Evolutionary conservation across 192 early-diverging fungal genomes (phyloP), one percentile per base, ranked within the genome.

Genomic region (Mortierella alpina): DNA sequence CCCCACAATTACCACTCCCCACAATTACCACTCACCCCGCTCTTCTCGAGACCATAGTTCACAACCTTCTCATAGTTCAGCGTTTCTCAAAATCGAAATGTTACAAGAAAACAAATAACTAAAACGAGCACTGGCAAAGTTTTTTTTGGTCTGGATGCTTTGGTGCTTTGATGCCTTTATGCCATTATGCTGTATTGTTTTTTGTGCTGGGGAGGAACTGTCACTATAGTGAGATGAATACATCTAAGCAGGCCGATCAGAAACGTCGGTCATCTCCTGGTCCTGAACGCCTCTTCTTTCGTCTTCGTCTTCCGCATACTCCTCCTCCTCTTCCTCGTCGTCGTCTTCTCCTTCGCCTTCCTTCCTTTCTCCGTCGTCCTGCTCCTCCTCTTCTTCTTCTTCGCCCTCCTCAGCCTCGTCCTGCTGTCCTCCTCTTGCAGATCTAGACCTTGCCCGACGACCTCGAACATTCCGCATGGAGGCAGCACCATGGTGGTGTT

Each of bases 331-430:
- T 1, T 53, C 52, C 14, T 69, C n/a, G n/a, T n/a, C n/a, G n/a
- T n/a, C n/a, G 56, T 90, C 67, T 6, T 69, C 57, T 4, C 50
- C 56, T 18, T 57, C 56, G 13, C 23, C 67, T 7, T 68, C 67
- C 4, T 59, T 56, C 18, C 59, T 66, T 7, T 75, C 73, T 4
- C 54, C 64, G 40, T 67, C 73, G 14, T 60, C 72, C 14, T 67
- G 15, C 6, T 68, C 65, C 11, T 56, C 59, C 0, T 39, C 11
- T 6, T 62, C 49, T 23, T 73, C 44, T 7, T 50, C 53, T 4
- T 48, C 56, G 9, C 23, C 10, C 48, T 65, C 61, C n/a, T 61
- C 59, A 14, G 52, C 70, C 18, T 53, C 61, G 2, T 72, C 53
- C 17, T 15, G 23, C 2, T 42, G 12, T n/a, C 41, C 61, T 20